Evolutionary conservation across 2,329 filamentous ascomycete species (phyloP), one percentile per base, ranked within the genome.

Genomic region (Chaetothyriales sp.): DNA sequence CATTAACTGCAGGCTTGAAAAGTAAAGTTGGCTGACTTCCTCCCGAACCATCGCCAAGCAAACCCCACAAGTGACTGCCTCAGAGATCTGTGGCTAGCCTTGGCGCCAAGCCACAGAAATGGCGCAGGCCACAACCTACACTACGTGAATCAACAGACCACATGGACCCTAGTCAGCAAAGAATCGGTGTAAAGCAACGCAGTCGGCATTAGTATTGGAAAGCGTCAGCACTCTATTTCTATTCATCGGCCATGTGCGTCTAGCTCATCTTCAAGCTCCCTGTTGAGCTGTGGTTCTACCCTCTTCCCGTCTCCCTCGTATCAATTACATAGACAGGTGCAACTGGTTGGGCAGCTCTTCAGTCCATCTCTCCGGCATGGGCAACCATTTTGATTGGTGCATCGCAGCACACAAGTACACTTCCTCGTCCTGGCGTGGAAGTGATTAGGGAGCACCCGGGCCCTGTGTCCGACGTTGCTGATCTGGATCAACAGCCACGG

Each of bases 261-360:
- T 15, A 5, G 32, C 32, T 39, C 15, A 39, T 15, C 8, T 32
- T 39, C 32, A 39, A 39, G 10, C 3, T 15, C 32, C 32, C 10
- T 15, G 32, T 39, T 39, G 32, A 39, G 10, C 32, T 12, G 10
- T 39, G 6, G n/a, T 36, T 32, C 20, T 19, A 18, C 18, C 8
- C n/a, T 3, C 28, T n/a, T n/a, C 48, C 32, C 4, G 9, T 18
- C 26, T 22, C 18, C 19, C 28, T 25, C 25, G 22, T 18, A 42
- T 51, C 47, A 56, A 43, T 56, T 55, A 47, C 55, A 54, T 19
- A 49, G 55, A 46, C 55, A 56, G 12, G 50, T 48, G 47, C 52
- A 53, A 22, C 46, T 56, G 20, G 20, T 39, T 8, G 55, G 55
- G 36, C 55, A 56, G n/a, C 28, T 39, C 10, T 39, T 39, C 32